Evolutionary conservation across 495 filamentous ascomycete genomes (phyloP).

Genomic region (Neurospora sp.): DNA sequence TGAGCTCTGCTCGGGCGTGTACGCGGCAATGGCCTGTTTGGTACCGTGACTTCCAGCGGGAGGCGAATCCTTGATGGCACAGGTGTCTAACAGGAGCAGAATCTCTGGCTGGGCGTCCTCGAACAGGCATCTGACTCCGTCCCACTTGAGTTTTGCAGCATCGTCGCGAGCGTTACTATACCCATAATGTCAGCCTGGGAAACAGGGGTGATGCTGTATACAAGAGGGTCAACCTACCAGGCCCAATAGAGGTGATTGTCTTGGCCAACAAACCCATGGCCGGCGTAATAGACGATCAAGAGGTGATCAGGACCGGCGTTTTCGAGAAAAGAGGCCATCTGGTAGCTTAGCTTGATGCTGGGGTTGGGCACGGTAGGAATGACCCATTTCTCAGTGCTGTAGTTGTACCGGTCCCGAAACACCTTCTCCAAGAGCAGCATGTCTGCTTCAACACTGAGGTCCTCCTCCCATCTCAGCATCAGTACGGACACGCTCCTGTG

Average conservation of each 20-base stretch:
- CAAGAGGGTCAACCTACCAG: conserved; percentile 30
- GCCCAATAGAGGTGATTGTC: conserved; percentile 48
- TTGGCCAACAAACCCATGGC: conserved; percentile 37
- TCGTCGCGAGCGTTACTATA: conserved; percentile 32
- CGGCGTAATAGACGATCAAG: conserved; percentile 47
- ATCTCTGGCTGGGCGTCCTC: conserved; percentile 42
- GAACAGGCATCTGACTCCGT: conserved; percentile 38
- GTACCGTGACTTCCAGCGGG: conserved; percentile 33
- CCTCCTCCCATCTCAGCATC: conserved; percentile 46
- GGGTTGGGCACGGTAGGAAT: conserved; percentile 42
- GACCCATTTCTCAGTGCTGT: conserved; percentile 39
- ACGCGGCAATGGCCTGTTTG: conserved; percentile 48
- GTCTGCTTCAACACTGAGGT: conserved; percentile 38
- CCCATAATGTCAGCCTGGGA: conserved; percentile 2
- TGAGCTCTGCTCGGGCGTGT: conserved; percentile 36
- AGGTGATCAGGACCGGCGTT: conserved; percentile 43
- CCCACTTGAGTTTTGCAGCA: conserved; percentile 37
- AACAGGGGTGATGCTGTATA: neutral
- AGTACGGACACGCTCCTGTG: conserved; percentile 43
- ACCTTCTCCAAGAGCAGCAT: conserved; percentile 38
- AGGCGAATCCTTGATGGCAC: conserved; percentile 32
- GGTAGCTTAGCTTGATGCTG: conserved; percentile 42
- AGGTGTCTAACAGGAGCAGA: conserved; percentile 38
- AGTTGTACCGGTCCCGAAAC: conserved; percentile 43
- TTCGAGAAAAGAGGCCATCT: conserved; percentile 40